These are phyloP conservation scores for Aspergillus sp. DNA, from an alignment of 2,329 filamentous ascomycete species.

Conservation along the genomic window DNA sequence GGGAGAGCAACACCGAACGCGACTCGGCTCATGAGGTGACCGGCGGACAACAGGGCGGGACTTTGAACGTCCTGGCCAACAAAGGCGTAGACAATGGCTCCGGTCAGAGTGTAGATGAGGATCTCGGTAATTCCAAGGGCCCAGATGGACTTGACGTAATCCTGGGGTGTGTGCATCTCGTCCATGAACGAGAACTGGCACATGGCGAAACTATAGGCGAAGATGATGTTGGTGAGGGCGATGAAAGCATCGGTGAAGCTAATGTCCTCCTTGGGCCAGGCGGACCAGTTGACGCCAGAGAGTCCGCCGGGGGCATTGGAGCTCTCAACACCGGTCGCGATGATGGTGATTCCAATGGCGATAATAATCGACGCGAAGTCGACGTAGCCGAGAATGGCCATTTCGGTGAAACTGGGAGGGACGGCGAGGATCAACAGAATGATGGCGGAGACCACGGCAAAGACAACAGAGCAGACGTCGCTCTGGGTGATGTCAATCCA, in stretches of 20 bases:
- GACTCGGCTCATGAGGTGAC: slow-evolving; percentile 31
- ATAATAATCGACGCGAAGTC: slow-evolving; percentile 42
- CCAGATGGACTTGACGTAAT: slow-evolving; percentile 33
- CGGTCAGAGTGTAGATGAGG: slow-evolving; percentile 31
- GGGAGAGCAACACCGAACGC: slow-evolving; percentile 41
- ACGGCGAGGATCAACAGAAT: slow-evolving; percentile 39
- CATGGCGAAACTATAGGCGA: slow-evolving; percentile 50
- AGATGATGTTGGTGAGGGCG: slow-evolving; percentile 42
- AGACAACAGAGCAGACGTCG: slow-evolving; percentile 48
- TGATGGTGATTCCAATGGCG: slow-evolving; percentile 43
- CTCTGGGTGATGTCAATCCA: slow-evolving; percentile 48
- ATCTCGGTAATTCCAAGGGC: slow-evolving; percentile 27
- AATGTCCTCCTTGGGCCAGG: slow-evolving; percentile 33
- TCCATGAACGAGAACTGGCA: slow-evolving; percentile 35
- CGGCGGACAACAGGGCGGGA: slow-evolving; percentile 38
- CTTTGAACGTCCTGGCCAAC: slow-evolving; percentile 38
- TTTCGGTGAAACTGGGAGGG: slow-evolving; percentile 42
- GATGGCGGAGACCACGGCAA: slow-evolving; percentile 48
- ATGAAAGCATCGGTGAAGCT: slow-evolving; percentile 42
- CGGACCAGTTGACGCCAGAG: slow-evolving; percentile 34
- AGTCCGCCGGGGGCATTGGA: slow-evolving; percentile 30
- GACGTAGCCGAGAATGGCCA: slow-evolving; percentile 44
- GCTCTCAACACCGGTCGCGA: slow-evolving; percentile 38
- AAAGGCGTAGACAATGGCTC: slow-evolving; percentile 38
- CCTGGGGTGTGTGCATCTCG: slow-evolving; percentile 31